Percentiles rank a stretch among this genome's conserved stretches.
Evolutionary conservation across 2,329 filamentous ascomycete species (phyloP).

Genomic region (Ophiocordyceps polyrhachis-furcata): DNA sequence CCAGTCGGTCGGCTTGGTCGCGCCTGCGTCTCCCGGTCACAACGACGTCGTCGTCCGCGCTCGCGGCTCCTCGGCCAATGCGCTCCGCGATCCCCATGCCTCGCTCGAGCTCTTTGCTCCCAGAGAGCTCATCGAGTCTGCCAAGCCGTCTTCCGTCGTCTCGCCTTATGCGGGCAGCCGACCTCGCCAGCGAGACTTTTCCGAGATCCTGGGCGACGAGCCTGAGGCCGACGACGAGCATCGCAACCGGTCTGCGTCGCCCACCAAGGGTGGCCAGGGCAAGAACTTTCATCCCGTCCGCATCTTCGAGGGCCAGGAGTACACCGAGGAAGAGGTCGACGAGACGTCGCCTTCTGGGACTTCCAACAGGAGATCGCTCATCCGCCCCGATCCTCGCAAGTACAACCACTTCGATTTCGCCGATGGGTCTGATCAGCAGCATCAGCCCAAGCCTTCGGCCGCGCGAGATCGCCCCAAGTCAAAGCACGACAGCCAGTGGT

Average conservation of each 20-base stretch:
- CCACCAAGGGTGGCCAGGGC: conserved; percentile 30
- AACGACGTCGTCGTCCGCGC: conserved; percentile 23
- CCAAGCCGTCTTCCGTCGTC: conserved; percentile 28
- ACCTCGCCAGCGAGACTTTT: conserved; percentile 48
- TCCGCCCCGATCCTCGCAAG: conserved; percentile 56
- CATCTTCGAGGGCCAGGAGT: conserved; percentile 39
- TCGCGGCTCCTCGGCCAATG: conserved; percentile 33
- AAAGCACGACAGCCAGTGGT: conserved; percentile 62
- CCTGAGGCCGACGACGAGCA: conserved; percentile 16
- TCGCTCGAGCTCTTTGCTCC: conserved; percentile 58
- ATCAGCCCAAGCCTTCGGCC: conserved; percentile 23
- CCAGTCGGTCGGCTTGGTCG: conserved; percentile 23
- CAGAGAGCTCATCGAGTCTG: conserved; percentile 40
- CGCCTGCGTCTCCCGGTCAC: conserved; percentile 13
- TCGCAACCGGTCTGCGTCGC: conserved; percentile 33
- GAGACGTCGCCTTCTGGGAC: conserved; percentile 20
- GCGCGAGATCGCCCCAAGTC: conserved; percentile 25
- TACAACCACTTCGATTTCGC: conserved; percentile 75
- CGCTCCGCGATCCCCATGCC: conserved; percentile 45
- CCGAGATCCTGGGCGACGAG: conserved; percentile 50
- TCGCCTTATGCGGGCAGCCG: conserved; percentile 40
- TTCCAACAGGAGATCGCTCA: conserved; percentile 21
- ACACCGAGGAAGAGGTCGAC: conserved; percentile 19
- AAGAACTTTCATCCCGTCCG: conserved; percentile 46
- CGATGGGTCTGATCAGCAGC: conserved; percentile 38